Percentiles rank a stretch among this genome's conserved stretches.
Evolutionary conservation across 108 stramenopile genomes (phyloP).

Genomic region (Phaeodactylum tricornutum): DNA sequence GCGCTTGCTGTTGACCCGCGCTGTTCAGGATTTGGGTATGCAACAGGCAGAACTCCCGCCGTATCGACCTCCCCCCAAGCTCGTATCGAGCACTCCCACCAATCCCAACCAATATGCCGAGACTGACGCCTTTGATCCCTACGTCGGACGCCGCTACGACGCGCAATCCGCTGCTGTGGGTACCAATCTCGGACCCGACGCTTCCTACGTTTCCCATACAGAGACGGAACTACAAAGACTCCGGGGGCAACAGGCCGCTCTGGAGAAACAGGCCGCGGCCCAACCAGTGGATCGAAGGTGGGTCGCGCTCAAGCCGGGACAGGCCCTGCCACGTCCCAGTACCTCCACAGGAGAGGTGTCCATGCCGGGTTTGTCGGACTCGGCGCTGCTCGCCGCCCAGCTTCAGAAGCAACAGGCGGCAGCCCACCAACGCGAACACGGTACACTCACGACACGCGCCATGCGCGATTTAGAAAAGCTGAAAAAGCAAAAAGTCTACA

Average conservation of each 20-base stretch:
- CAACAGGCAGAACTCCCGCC: conserved; percentile 33
- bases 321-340: conserved; percentile 8
- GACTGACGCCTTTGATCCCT: conserved; percentile 41
- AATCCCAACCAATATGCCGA: not conserved
- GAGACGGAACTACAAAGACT: conserved; percentile 32
- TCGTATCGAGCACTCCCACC: not conserved
- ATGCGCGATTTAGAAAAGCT: conserved; percentile 76
- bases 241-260: conserved; percentile 28
- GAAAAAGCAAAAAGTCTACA: conserved; percentile 68
- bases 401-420: conserved; percentile 29
- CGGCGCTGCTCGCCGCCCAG: conserved; percentile 39
- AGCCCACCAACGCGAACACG: conserved; percentile 43
- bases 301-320: conserved; percentile 34
- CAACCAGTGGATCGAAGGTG: conserved; percentile 36
- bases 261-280: conserved; percentile 48
- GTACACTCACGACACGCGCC: conserved; percentile 74
- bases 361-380: conserved; percentile 26
- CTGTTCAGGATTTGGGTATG: conserved; percentile 30
- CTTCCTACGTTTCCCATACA: conserved; percentile 17
- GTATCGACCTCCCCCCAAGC: conserved; percentile 7
- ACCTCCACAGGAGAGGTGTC: not conserved
- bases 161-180: conserved; percentile 53
- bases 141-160: conserved; percentile 53
- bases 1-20: conserved; percentile 24
- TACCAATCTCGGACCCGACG: conserved; percentile 26